A percentile compares a stretch with the other conserved stretches of the same genome.
phyloP scores from a whole-genome alignment of 768 basidiomycete species.

The Auriscalpium orientale region DNA sequence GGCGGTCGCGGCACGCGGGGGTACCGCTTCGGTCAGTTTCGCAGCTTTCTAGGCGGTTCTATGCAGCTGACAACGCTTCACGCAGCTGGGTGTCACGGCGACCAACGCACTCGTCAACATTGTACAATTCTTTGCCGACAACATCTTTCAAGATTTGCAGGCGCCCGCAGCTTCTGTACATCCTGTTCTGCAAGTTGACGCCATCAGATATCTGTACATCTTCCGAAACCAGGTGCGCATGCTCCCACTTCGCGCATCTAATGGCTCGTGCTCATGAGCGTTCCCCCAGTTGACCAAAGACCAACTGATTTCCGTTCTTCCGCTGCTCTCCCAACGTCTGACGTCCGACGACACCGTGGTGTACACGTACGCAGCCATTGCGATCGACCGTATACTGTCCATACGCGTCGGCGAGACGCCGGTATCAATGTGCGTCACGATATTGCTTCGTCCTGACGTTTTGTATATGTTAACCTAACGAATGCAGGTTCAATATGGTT shows the following conservation, averaged over 20 bases:
- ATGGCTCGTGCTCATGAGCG: background rate
- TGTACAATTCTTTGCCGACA: conserved; percentile 90
- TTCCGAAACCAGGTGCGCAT: conserved; percentile 85
- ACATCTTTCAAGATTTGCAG: conserved; percentile 82
- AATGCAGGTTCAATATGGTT: conserved; percentile 69
- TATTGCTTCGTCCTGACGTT: background rate
- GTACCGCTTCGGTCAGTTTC: conserved; percentile 64
- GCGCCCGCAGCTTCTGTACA: conserved; percentile 62
- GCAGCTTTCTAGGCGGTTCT: background rate
- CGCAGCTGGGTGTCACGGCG: conserved; percentile 85
- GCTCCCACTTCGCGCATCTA: background rate
- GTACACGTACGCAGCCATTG: conserved; percentile 94
- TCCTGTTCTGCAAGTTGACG: conserved; percentile 91
- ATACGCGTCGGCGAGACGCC: conserved; percentile 65
- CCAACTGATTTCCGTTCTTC: conserved; percentile 87
- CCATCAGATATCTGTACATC: conserved; percentile 88
- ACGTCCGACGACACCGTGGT: conserved; percentile 82
- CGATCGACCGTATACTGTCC: conserved; percentile 91
- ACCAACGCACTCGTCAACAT: conserved; percentile 90
- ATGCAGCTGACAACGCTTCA: background rate
- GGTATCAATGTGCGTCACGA: conserved; percentile 54
- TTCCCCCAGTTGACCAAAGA: conserved; percentile 73
- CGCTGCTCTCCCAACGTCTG: conserved; percentile 77
- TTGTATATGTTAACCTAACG: no score
- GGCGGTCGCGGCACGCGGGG: conserved; percentile 87